These are phyloP conservation scores for Rehmannia glutinosa DNA, from an alignment of 257 asterid genomes.

Conservation along the genomic window DNA sequence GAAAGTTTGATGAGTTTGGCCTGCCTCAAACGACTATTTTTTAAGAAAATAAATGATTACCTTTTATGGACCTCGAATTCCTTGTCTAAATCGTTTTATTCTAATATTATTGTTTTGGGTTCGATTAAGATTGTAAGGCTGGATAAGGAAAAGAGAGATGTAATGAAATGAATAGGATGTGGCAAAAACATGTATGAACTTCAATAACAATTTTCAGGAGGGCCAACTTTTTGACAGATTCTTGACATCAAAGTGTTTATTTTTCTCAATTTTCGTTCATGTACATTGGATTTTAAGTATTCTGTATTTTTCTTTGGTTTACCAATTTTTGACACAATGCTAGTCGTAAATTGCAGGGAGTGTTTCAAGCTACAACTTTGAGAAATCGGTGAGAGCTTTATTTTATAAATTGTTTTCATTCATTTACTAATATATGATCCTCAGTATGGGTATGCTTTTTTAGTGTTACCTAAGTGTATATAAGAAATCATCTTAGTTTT, in stretches of 20 bases:
- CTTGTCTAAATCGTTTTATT: too few species aligned
- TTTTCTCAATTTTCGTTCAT: background rate
- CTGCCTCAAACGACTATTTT: too few species aligned
- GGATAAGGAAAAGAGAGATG: too few species aligned
- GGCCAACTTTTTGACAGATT: too few species aligned
- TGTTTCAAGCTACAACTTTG: conserved; percentile 45
- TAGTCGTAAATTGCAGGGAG: conserved; percentile 54
- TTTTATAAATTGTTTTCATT: background rate
- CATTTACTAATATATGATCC: background rate
- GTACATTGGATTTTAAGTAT: background rate
- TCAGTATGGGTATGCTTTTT: background rate
- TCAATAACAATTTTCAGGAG: background rate
- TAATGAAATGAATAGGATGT: too few species aligned
- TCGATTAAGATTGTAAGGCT: background rate
- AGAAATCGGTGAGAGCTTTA: conserved; percentile 58
- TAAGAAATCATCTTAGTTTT: too few species aligned
- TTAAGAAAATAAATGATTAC: too few species aligned
- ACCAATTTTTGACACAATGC: conserved; percentile 10
- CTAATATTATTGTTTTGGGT: background rate
- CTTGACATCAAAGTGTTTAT: too few species aligned
- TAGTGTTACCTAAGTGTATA: background rate
- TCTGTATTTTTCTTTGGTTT: background rate
- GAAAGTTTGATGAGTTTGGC: too few species aligned
- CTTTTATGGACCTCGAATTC: too few species aligned
- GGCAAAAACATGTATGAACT: background rate